A percentile compares a stretch with the other conserved stretches of the same genome.
These are phyloP conservation scores for Lanmaoa rubissima DNA, from an alignment of 768 basidiomycete species.

Conservation along the genomic window DNA sequence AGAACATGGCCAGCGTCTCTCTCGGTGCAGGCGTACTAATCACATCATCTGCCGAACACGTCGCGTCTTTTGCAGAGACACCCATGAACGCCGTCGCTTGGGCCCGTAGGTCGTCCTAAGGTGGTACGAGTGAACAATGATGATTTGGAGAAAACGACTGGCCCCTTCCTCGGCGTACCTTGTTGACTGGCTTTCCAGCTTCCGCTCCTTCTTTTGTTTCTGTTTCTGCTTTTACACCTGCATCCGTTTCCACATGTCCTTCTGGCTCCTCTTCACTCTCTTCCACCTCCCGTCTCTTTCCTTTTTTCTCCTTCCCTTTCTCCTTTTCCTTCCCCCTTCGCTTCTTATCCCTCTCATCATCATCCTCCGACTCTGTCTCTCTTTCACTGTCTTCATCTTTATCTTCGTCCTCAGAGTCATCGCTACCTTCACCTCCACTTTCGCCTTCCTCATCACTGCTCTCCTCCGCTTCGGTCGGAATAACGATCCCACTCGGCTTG, in stretches of 20 bases:
- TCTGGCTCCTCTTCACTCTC: constrained; percentile 32
- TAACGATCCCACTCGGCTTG: constrained; percentile 60
- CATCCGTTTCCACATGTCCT: not conserved
- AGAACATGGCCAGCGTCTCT: constrained; percentile 81
- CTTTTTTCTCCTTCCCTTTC: constrained; percentile 5
- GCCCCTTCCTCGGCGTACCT: not conserved
- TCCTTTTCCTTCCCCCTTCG: not conserved
- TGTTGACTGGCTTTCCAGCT: constrained; percentile 2
- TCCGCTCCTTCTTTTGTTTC: constrained; percentile 13
- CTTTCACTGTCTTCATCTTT: constrained; percentile 31
- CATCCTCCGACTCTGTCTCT: constrained; percentile 12
- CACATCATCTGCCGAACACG: constrained; percentile 64
- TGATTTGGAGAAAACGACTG: no score
- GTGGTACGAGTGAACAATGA: not conserved
- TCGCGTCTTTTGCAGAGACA: constrained; percentile 52
- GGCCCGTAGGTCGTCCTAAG: constrained; percentile 39
- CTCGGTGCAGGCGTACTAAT: constrained; percentile 81
- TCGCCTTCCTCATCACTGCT: constrained; percentile 63
- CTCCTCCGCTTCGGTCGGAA: constrained; percentile 60
- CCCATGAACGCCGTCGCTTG: constrained; percentile 59
- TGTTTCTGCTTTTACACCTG: not conserved
- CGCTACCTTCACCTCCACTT: constrained; percentile 56
- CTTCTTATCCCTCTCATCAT: constrained; percentile 2
- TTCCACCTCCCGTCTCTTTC: constrained; percentile 22
- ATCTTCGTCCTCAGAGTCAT: constrained; percentile 45